Evolutionary conservation across 306 rosid genomes (phyloP), one percentile per base, ranked within the genome.

Genomic region (Fagus sylvatica): DNA sequence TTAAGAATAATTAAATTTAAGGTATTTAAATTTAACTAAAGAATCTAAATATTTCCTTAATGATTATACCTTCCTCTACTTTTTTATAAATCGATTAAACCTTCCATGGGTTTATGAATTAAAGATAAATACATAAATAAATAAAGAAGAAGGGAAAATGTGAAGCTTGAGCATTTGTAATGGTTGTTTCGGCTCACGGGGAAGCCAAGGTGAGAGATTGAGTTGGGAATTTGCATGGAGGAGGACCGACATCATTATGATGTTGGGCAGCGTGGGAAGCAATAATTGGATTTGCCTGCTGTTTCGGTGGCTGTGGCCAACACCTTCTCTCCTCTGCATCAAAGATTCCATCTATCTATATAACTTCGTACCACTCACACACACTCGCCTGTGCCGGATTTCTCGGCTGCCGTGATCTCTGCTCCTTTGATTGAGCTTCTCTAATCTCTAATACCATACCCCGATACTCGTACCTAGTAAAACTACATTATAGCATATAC

Each of bases 261-360:
- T 84, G 84, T 84, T 66, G 81, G 81, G 75, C 42, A 72, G 84
- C 87, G 87, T 79, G 87, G 81, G 84, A 16, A 1, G 76, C 81
- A 79, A 76, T 77, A 7, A 75, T 51, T 81, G 78, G 78, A 9
- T 69, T 36, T 72, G 66, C 66, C 55, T 78, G 54, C 66, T 39
- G 49, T n/a, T 65, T 17, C 49, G 40, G 32, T n/a, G 71, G 30
- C 49, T 39, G 71, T 65, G 71, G 71, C 71, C 71, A 65, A 39
- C 71, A 65, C 33, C 42, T 15, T n/a, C 6, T 30, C 5, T 6
- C 7, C 61, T 19, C 42, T 34, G 70, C 71, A 66, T 39, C 71
- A 66, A 37, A 66, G 49, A 66, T 66, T 66, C 71, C 68, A 10
- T 11, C 40, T 34, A 1, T 16, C 46, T 62, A 42, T 2, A 2